Base-by-base conservation (phyloP, 2,329 filamentous ascomycete species). In the Cladosporium sphaerospermum region DNA sequence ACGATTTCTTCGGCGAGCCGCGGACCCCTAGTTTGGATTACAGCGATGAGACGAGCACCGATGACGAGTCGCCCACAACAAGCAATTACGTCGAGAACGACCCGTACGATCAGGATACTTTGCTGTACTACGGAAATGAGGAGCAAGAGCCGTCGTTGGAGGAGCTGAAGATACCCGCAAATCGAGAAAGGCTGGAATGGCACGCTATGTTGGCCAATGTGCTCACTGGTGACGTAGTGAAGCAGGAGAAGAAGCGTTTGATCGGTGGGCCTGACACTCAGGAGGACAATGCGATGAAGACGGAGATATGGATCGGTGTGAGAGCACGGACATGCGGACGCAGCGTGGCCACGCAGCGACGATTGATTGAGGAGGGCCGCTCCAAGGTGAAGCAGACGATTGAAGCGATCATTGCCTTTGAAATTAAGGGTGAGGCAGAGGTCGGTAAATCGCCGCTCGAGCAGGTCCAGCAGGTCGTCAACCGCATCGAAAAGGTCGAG, bases 121-220 rank as follows among this genome's bases (percentile, higher is more conserved):
- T 95, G 66, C 83, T 97, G 67, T 96, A 96, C 64, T 91, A 95
- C 66, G 88, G 89, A 54, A 90, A 92, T 64, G 89, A 96, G 63
- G 86, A 93, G 60, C 81, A 89, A 59, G 88, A 93, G 63, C 91
- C 91, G 1, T 93, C 89, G 3, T 79, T 89, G 19, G 93, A 97
- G 64, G 93, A 99, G 68, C 72, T 97, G 49, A 86, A 88, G 69
- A 88, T 96, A 62, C 88, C 90, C 1, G 83, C 85, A 58, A 96
- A 91, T 65, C 81, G 91, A 56, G 93, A 97, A 70, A 80, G 92
- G 42, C 76, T 99, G 19, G 93, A 99, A 71, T 99, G 93, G 93
- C 91, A 99, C 71, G 89, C 89, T 3, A 99, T 99, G 93, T 75
- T 99, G 53, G 89, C 92, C 55, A 95, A 92, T 11, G 93, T 99